Evolutionary conservation across 768 basidiomycete species (phyloP).

Genomic region (Podaxis carcinomalis): DNA sequence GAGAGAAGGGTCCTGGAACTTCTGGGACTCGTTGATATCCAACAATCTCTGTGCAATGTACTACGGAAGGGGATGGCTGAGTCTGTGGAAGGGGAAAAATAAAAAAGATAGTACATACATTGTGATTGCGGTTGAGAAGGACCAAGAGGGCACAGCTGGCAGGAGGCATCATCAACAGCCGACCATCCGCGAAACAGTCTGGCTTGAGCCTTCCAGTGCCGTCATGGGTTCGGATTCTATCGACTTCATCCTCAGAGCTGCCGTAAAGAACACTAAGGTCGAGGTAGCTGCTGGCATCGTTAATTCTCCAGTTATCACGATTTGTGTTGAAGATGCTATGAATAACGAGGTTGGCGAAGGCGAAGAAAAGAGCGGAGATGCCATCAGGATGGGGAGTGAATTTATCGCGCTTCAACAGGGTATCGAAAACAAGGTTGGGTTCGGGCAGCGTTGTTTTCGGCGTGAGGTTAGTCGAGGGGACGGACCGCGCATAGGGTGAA

Average conservation of each 20-base stretch:
- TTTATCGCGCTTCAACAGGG: slow-evolving; percentile 49
- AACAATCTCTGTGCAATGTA: slow-evolving; percentile 66
- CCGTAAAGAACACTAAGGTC: slow-evolving; percentile 78
- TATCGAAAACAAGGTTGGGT: slow-evolving; percentile 66
- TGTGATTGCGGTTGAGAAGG: slow-evolving; percentile 70
- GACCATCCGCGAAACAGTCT: slow-evolving; percentile 66
- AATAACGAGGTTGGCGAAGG: slow-evolving; percentile 74
- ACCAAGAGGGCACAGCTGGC: slow-evolving; percentile 63
- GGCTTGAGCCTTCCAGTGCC: slow-evolving; percentile 64
- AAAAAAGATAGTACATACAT: slow-evolving; percentile 37
- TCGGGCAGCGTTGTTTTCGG: slow-evolving; percentile 54
- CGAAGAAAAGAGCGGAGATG: slow-evolving; percentile 71
- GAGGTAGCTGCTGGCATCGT: slow-evolving; percentile 68
- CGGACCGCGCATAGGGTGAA: slow-evolving; percentile 65
- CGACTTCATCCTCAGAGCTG: slow-evolving; percentile 39
- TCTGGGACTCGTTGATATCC: slow-evolving; percentile 62
- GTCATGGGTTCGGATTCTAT: slow-evolving; percentile 53
- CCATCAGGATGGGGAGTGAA: slow-evolving; percentile 61
- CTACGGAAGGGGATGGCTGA: slow-evolving; percentile 30
- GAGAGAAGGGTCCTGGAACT: slow-evolving; percentile 29
- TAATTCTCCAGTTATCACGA: slow-evolving; percentile 43
- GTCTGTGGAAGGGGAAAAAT: not conserved
- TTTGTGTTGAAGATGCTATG: slow-evolving; percentile 68
- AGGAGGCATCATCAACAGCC: slow-evolving; percentile 71
- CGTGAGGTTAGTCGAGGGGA: slow-evolving; percentile 41